Evolutionary conservation across 2,329 filamentous ascomycete species (phyloP).

Genomic region (Triangularia verruculosa): DNA sequence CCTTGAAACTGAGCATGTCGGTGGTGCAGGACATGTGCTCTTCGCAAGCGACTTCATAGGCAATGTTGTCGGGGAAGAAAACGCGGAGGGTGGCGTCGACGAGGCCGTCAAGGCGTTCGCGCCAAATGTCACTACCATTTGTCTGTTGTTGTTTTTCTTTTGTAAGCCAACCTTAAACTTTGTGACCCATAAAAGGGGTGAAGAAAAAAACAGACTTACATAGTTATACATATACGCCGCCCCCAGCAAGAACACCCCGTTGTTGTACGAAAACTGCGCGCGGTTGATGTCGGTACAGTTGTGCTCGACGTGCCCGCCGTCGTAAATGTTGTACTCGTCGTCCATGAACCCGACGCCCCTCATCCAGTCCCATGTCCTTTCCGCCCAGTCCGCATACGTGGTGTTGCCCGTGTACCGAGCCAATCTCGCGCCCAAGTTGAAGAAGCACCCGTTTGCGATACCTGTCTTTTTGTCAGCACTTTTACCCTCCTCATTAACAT

Average conservation of each 20-base stretch:
- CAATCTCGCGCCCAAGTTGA: slow-evolving; percentile 67
- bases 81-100: slow-evolving; percentile 45
- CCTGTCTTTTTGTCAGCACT: slow-evolving; percentile 41
- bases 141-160: slow-evolving; percentile 45
- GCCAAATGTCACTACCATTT: slow-evolving; percentile 53
- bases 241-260: slow-evolving; percentile 59
- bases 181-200: neutral
- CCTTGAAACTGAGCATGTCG: slow-evolving; percentile 72
- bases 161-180: slow-evolving; percentile 3
- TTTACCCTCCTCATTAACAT: slow-evolving; percentile 42
- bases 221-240: slow-evolving; percentile 67
- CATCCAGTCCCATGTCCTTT: slow-evolving; percentile 63
- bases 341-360: slow-evolving; percentile 55
- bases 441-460: slow-evolving; percentile 61
- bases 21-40: slow-evolving; percentile 56
- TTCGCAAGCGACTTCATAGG: slow-evolving; percentile 67
- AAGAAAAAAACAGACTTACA: slow-evolving; percentile 39
- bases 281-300: slow-evolving; percentile 60
- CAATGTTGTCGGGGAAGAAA: slow-evolving; percentile 58
- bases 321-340: slow-evolving; percentile 54
- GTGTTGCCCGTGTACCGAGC: slow-evolving; percentile 66
- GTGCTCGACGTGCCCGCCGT: slow-evolving; percentile 55
- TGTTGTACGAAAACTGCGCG: slow-evolving; percentile 65
- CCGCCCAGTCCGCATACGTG: slow-evolving; percentile 63
- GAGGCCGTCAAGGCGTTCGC: slow-evolving; percentile 51